These are phyloP conservation scores for Vicia villosa DNA, from an alignment of 306 rosid species.

Conservation along the genomic window DNA sequence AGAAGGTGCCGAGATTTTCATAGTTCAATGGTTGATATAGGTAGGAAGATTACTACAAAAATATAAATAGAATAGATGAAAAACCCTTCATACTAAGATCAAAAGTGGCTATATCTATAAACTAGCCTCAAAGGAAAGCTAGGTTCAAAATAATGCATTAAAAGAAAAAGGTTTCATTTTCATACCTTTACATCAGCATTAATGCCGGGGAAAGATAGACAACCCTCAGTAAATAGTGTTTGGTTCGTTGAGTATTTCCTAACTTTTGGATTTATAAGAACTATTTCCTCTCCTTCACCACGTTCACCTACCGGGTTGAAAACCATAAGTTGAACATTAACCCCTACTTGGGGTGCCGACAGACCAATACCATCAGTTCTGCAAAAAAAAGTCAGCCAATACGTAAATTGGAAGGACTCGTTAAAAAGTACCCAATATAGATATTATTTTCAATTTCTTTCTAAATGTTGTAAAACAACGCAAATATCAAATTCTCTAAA, in stretches of 20 bases:
- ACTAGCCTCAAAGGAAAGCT: slow-evolving; percentile 12
- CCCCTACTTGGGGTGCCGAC: slow-evolving; percentile 94
- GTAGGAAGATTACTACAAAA: not conserved
- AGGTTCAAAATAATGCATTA: not conserved
- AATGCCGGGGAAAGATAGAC: slow-evolving; percentile 85
- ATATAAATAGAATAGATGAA: not conserved
- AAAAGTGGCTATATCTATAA: slow-evolving; percentile 27
- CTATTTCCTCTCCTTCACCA: slow-evolving; percentile 91
- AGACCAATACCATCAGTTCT: slow-evolving; percentile 98
- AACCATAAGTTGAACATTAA: slow-evolving; percentile 91
- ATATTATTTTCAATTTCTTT: not conserved
- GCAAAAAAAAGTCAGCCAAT: too few relatives aligned
- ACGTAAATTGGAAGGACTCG: slow-evolving; percentile 34
- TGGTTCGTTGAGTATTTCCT: slow-evolving; percentile 71
- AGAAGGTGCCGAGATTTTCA: not conserved
- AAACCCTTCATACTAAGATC: not conserved
- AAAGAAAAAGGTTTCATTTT: slow-evolving; percentile 11
- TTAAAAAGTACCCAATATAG: slow-evolving; percentile 33
- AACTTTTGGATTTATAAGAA: slow-evolving; percentile 88
- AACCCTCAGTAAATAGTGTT: slow-evolving; percentile 68
- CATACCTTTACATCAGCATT: slow-evolving; percentile 72
- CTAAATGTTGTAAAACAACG: not conserved
- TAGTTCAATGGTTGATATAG: not conserved
- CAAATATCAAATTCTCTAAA: too few relatives aligned
- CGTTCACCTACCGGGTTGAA: slow-evolving; percentile 85